These are phyloP conservation scores for Quercus tomentella DNA, from an alignment of 331 rosid genomes.

Conservation along the genomic window DNA sequence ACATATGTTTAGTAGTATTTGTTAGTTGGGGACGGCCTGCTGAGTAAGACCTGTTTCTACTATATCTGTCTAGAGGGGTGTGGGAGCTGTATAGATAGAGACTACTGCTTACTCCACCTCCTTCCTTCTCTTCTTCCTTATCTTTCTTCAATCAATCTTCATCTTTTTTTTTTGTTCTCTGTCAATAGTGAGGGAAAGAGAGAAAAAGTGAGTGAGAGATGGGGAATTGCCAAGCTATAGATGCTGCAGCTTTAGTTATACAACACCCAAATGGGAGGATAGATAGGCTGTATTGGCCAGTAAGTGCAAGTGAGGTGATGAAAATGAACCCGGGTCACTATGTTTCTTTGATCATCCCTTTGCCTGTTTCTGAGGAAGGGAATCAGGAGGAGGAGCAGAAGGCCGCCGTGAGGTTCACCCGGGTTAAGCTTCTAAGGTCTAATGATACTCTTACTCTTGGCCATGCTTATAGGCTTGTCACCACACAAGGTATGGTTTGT, in stretches of 20 bases:
- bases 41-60: constrained; percentile 27
- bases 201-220: constrained; percentile 28
- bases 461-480: constrained; percentile 90
- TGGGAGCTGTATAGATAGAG: constrained; percentile 74
- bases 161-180: constrained; percentile 3
- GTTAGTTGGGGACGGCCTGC: constrained; percentile 46
- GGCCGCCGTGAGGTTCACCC: constrained; percentile 71
- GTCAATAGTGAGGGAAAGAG: neutral
- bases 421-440: constrained; percentile 87
- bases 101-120: constrained; percentile 39
- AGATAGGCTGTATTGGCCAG: constrained; percentile 81
- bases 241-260: constrained; percentile 96
- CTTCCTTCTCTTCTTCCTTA: constrained; percentile 24
- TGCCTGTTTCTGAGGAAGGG: constrained; percentile 44
- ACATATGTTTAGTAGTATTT: constrained; percentile 22
- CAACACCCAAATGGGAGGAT: constrained; percentile 91
- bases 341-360: constrained; percentile 90
- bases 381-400: constrained; percentile 38
- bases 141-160: constrained; percentile 25
- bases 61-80: constrained; percentile 31
- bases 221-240: constrained; percentile 99
- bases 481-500: constrained; percentile 61
- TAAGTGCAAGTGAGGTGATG: constrained; percentile 83
- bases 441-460: constrained; percentile 92
- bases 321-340: constrained; percentile 84